Conservation (phyloP, 805 yeast species). For the Monosporozyma servazzii region DNA sequence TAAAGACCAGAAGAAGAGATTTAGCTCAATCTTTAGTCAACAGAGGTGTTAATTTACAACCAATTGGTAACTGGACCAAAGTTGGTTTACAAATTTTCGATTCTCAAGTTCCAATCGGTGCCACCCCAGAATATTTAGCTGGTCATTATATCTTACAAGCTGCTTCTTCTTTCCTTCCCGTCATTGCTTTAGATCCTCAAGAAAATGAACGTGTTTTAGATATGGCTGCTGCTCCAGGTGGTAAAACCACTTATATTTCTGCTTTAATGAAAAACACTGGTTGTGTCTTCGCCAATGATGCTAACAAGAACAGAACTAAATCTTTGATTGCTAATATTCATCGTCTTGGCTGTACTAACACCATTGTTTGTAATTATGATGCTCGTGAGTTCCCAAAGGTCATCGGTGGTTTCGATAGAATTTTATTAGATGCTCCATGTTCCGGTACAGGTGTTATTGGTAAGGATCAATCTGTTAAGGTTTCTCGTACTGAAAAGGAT, state of each 20-base stretch:
- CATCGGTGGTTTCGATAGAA: conserved; percentile 95
- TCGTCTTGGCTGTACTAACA: conserved; percentile 91
- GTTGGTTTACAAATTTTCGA: conserved; percentile 96
- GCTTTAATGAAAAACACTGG: conserved; percentile 99
- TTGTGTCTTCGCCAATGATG: conserved; percentile 92
- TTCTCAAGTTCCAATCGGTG: conserved; percentile 99
- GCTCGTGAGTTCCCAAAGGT: conserved; percentile 98
- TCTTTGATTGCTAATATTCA: conserved; percentile 95
- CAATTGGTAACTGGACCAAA: conserved; percentile 96
- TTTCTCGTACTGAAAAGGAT: conserved; percentile 89
- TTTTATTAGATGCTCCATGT: conserved; percentile 95
- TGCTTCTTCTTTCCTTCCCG: conserved; percentile 95
- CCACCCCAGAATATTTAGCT: conserved; percentile 96
- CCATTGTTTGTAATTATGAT: conserved; percentile 94
- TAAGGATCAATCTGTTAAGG: conserved; percentile 90
- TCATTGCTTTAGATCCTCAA: conserved; percentile 96
- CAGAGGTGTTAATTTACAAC: conserved; percentile 95
- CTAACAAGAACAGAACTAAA: conserved; percentile 93
- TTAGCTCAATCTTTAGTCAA: conserved; percentile 90
- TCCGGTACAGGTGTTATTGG: conserved; percentile 99
- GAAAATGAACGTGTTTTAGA: conserved; percentile 92
- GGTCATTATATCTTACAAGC: conserved; percentile 98
- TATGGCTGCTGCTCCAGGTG: conserved; percentile 99
- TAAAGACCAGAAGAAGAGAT: conserved; percentile 90
- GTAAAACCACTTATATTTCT: conserved; percentile 89